Evolutionary conservation across 768 basidiomycete genomes (phyloP).

Genomic region (Boletus sp.): DNA sequence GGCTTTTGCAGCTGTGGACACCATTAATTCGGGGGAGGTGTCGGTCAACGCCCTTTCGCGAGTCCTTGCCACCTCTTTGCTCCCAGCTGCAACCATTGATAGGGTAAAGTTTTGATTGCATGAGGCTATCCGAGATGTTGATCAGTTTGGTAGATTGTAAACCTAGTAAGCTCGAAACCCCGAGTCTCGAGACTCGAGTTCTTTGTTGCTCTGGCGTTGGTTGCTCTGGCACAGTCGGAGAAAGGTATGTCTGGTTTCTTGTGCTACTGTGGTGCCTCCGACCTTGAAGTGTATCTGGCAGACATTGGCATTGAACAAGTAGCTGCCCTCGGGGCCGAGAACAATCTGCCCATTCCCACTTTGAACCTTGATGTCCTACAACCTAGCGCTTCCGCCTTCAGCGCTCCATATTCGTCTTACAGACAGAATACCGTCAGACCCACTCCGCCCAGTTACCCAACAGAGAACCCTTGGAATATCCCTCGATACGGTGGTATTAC

Average conservation of each 20-base stretch:
- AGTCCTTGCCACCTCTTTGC: conserved; percentile 68
- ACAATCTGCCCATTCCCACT: conserved; percentile 71
- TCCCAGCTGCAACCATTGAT: conserved; percentile 82
- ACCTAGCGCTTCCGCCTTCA: conserved; percentile 50
- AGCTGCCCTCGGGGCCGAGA: conserved; percentile 71
- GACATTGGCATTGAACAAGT: conserved; percentile 82
- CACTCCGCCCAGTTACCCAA: conserved; percentile 49
- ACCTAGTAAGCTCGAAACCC: conserved; percentile 76
- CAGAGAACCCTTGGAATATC: conserved; percentile 68
- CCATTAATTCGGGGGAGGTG: conserved; percentile 66
- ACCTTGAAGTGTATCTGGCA: conserved; percentile 26
- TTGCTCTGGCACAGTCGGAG: conserved; percentile 79
- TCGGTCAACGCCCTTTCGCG: conserved; percentile 83
- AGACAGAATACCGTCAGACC: conserved; percentile 46
- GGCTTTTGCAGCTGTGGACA: conserved; percentile 72
- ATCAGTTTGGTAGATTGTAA: conserved; percentile 65
- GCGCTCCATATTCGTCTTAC: conserved; percentile 37
- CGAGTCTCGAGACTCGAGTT: conserved; percentile 87
- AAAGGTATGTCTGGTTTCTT: conserved; percentile 49
- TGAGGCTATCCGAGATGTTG: not conserved
- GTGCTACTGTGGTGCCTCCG: not conserved
- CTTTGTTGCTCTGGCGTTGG: conserved; percentile 85
- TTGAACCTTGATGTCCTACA: conserved; percentile 62
- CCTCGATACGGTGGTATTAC: conserved; percentile 32
- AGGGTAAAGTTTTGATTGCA: conserved; percentile 43